Conservation (phyloP, 2,329 filamentous ascomycete species). For the Colletotrichum truncatum region DNA sequence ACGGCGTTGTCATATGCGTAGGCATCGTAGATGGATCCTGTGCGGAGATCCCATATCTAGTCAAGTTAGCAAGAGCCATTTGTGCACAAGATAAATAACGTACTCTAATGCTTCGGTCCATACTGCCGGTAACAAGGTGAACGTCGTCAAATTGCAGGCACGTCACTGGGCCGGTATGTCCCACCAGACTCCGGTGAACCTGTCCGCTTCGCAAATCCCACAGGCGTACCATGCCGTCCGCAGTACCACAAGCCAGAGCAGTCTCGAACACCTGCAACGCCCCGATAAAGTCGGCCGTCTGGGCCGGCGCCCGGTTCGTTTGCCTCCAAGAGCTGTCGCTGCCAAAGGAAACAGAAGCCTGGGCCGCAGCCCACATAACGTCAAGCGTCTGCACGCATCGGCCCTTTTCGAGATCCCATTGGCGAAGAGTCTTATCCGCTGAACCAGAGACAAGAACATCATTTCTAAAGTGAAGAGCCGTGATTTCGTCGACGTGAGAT, state of each 20-base stretch:
- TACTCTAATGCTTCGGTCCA: constrained; percentile 93
- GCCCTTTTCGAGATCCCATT: constrained; percentile 98
- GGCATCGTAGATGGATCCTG: constrained; percentile 93
- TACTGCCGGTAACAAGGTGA: constrained; percentile 91
- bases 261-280: constrained; percentile 96
- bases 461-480: constrained; percentile 88
- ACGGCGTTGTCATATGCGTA: constrained; percentile 94
- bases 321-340: constrained; percentile 77
- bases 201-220: constrained; percentile 98
- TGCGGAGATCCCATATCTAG: constrained; percentile 98
- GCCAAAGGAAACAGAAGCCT: constrained; percentile 77
- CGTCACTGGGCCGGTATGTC: constrained; percentile 94
- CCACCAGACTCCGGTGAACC: constrained; percentile 95
- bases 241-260: constrained; percentile 93
- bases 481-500: constrained; percentile 93
- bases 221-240: constrained; percentile 94
- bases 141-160: constrained; percentile 96
- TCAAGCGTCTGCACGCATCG: constrained; percentile 97
- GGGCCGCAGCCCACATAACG: constrained; percentile 96
- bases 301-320: constrained; percentile 70
- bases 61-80: background rate
- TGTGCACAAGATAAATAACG: constrained; percentile 48
- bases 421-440: constrained; percentile 94
- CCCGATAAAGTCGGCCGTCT: constrained; percentile 89
- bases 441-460: constrained; percentile 94